Conservation (phyloP, 1,139 yeast species). For the Taphrina populina region DNA sequence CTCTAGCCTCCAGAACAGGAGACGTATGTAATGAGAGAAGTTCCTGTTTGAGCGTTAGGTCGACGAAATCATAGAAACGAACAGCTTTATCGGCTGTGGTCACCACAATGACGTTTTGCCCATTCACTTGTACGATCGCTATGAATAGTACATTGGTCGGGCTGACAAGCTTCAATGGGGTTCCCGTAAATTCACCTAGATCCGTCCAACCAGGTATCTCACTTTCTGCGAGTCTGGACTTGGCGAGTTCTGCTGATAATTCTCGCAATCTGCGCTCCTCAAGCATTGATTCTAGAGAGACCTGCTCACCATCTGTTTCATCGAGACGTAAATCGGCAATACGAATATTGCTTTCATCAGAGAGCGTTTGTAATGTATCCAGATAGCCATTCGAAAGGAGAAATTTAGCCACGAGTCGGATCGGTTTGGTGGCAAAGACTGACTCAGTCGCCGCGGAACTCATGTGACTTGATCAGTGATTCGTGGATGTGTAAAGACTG, state of each 20-base stretch:
- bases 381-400: slow-evolving; percentile 23
- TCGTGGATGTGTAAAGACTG: no score
- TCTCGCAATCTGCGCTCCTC: slow-evolving; percentile 29
- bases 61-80: slow-evolving; percentile 38
- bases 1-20: slow-evolving; percentile 38
- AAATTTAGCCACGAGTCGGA: slow-evolving; percentile 17
- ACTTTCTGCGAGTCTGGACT: slow-evolving; percentile 18
- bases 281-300: slow-evolving; percentile 14
- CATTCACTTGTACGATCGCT: background rate
- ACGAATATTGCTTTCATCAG: slow-evolving; percentile 16
- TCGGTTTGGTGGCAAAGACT: slow-evolving; percentile 11
- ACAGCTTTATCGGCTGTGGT: slow-evolving; percentile 41
- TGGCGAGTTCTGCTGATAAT: slow-evolving; percentile 12
- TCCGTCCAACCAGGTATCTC: slow-evolving; percentile 21
- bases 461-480: no score
- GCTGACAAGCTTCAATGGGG: background rate
- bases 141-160: slow-evolving; percentile 24
- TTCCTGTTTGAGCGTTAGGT: slow-evolving; percentile 37
- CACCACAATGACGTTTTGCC: slow-evolving; percentile 37
- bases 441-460: no score
- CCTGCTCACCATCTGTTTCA: slow-evolving; percentile 10
- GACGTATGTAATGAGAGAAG: slow-evolving; percentile 40
- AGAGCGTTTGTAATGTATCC: slow-evolving; percentile 19
- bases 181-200: background rate
- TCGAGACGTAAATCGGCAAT: slow-evolving; percentile 9